Evolutionary conservation across 23 red algal species (phyloP).

Genomic region (Gracilaria vermiculophylla): DNA sequence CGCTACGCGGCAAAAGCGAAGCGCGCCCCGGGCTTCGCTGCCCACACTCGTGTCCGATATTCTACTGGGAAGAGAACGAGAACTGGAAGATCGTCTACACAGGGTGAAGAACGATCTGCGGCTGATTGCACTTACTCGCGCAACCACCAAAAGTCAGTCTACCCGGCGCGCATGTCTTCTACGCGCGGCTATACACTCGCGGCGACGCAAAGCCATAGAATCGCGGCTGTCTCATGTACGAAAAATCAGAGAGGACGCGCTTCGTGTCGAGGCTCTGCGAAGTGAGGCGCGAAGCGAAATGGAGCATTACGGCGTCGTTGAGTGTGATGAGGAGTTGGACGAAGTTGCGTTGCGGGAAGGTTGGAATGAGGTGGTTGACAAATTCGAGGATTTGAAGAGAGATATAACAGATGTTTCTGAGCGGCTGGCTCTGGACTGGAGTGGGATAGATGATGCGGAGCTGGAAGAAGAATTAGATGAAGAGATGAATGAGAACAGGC

Average conservation of each 20-base stretch:
- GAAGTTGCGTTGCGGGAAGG: slow-evolving; percentile 5
- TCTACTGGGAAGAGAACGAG: background rate
- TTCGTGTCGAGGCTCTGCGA: background rate
- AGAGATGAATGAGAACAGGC: background rate
- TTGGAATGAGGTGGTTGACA: background rate
- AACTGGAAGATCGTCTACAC: slow-evolving; percentile 16
- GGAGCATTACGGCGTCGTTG: background rate
- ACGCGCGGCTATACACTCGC: slow-evolving; percentile 6
- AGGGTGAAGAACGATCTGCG: slow-evolving; percentile 21
- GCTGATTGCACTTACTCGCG: background rate
- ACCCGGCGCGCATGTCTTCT: slow-evolving; percentile 8
- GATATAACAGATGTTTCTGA: background rate
- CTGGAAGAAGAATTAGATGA: slow-evolving; percentile 16
- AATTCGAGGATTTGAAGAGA: background rate
- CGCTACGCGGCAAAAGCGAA: background rate
- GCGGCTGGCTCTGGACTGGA: background rate
- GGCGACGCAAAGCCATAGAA: background rate
- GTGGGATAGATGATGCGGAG: slow-evolving; percentile 1
- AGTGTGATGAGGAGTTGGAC: background rate
- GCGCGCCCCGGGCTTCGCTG: background rate
- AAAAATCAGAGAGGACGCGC: slow-evolving; percentile 4
- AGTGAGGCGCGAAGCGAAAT: background rate
- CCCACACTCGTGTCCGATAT: background rate
- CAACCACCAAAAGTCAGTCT: slow-evolving; percentile 9
- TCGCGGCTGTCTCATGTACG: slow-evolving; percentile 3